phyloP scores from a whole-genome alignment of 2,329 filamentous ascomycete genomes.

The Ascochyta pisi region DNA sequence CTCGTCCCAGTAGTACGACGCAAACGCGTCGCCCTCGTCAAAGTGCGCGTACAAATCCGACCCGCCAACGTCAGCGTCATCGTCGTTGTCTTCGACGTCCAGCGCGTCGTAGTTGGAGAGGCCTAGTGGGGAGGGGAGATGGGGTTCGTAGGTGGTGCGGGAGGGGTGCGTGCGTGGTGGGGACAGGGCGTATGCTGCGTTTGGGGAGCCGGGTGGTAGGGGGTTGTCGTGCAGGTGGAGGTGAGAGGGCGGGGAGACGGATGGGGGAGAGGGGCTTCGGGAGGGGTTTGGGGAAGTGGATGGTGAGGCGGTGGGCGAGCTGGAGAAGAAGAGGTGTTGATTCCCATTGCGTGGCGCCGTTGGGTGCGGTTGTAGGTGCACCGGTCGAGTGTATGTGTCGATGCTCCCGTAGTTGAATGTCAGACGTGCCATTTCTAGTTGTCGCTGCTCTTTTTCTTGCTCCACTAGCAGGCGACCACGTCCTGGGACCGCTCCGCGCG shows the following conservation, averaged over 20 bases:
- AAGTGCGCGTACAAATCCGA: constrained; percentile 38
- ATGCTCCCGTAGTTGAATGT: constrained; percentile 41
- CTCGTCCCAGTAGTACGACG: constrained; percentile 8
- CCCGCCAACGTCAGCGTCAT: too few species aligned
- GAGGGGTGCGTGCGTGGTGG: constrained; percentile 24
- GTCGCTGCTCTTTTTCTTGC: constrained; percentile 41
- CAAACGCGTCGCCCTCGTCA: constrained; percentile 34
- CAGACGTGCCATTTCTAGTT: constrained; percentile 41
- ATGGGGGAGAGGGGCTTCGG: constrained; percentile 22
- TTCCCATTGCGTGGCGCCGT: constrained; percentile 23
- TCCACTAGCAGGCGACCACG: constrained; percentile 31
- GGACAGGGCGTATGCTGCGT: constrained; percentile 39
- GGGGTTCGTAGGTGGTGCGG: constrained; percentile 38
- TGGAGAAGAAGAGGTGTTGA: constrained; percentile 25
- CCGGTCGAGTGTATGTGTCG: constrained; percentile 42
- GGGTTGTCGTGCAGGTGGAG: background rate
- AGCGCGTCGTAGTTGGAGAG: constrained; percentile 55
- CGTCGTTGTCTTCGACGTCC: constrained; percentile 38
- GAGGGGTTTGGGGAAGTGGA: constrained; percentile 25
- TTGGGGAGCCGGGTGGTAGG: constrained; percentile 35
- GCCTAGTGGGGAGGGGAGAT: constrained; percentile 49
- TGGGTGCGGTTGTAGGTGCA: constrained; percentile 21
- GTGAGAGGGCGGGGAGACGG: constrained; percentile 12
- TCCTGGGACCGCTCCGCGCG: constrained; percentile 28
- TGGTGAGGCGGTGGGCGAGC: constrained; percentile 24